Evolutionary conservation across 2,329 filamentous ascomycete genomes (phyloP).

Genomic region (Pseudonectria buxi): DNA sequence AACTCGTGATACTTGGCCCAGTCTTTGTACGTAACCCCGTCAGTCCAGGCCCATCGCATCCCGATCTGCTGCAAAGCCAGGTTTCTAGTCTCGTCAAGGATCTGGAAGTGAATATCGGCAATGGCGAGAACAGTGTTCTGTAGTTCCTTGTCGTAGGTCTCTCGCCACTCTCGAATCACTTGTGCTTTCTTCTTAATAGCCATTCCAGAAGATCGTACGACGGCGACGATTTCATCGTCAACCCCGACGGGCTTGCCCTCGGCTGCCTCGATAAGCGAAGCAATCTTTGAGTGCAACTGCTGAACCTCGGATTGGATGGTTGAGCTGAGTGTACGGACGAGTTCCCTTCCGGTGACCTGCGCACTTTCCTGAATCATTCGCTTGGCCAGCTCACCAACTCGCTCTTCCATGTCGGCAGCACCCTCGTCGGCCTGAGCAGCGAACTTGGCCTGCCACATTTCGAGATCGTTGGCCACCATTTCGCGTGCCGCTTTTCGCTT

Average conservation of each 20-base stretch:
- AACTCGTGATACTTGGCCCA: slow-evolving; percentile 93
- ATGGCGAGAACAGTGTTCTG: slow-evolving; percentile 62
- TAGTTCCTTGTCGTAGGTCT: slow-evolving; percentile 63
- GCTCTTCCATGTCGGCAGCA: slow-evolving; percentile 62
- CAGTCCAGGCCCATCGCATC: slow-evolving; percentile 93
- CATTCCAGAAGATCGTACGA: slow-evolving; percentile 61
- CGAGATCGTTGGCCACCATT: slow-evolving; percentile 70
- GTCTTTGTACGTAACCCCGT: slow-evolving; percentile 92
- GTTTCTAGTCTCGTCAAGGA: slow-evolving; percentile 75
- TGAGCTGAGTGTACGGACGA: slow-evolving; percentile 63
- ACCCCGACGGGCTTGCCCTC: slow-evolving; percentile 35
- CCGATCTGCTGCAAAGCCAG: slow-evolving; percentile 86
- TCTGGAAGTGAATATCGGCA: slow-evolving; percentile 72
- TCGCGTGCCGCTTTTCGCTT: slow-evolving; percentile 53
- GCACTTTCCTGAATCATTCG: slow-evolving; percentile 57
- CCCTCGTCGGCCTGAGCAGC: slow-evolving; percentile 79
- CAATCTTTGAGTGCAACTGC: slow-evolving; percentile 61
- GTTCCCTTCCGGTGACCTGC: slow-evolving; percentile 56
- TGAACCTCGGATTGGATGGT: slow-evolving; percentile 58
- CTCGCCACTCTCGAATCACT: slow-evolving; percentile 68
- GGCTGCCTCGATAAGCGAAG: slow-evolving; percentile 52
- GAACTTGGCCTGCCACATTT: slow-evolving; percentile 84
- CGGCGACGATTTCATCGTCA: slow-evolving; percentile 37
- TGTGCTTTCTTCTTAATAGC: slow-evolving; percentile 72
- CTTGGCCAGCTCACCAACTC: slow-evolving; percentile 51